Base-by-base conservation (phyloP, 129 eudicot species). In the Flaveria brownii region DNA sequence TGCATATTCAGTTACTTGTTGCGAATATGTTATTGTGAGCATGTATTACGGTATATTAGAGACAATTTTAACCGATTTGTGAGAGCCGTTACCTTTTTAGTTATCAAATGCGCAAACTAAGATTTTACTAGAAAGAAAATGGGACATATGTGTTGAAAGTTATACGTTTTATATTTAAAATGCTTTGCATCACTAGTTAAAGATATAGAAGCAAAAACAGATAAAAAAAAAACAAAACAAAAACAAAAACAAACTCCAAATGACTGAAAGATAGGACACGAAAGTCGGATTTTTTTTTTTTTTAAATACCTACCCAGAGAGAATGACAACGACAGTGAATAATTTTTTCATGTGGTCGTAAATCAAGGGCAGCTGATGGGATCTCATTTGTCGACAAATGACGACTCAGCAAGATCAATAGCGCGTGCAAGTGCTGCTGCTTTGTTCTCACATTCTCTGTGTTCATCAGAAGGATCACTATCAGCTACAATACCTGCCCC, bases 331-430 rank as follows among this genome's bases (percentile, higher is more conserved):
- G 14, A 3, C 2, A 33, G 17, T 11, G 9, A 6, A 20, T 18
- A 60, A 25, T 60, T 10, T 60, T 23, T 14, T 62, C 43, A 6
- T 62, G 43, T 62, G 45, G 11, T 61, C 33, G 9, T 10, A 41
- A 42, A 41, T 14, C 50, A 13, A 49, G 9, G 17, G 1, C 36
- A 13, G 16, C 50, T 9, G 26, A 17, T 7, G 14, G 8, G 8
- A 20, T 30, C 30, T 85, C 82, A 86, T 79, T 84, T 83, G 10
- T 85, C 95, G 9, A 93, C 88, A 81, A 94, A 94, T 2, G 98
- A 89, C 0, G 97, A 94, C 90, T 94, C 99, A 14, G 99, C 99
- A 54, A 94, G 92, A 84, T 94, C 99, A 59, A 94, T 91, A 70
- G 99, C 97, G 11, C 97, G 97, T 9, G 91, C 97, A 70, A 94